Percentiles rank a stretch among this genome's conserved stretches.
phyloP scores from a whole-genome alignment of 805 yeast genomes.

The Cyberlindnera lachancei region DNA sequence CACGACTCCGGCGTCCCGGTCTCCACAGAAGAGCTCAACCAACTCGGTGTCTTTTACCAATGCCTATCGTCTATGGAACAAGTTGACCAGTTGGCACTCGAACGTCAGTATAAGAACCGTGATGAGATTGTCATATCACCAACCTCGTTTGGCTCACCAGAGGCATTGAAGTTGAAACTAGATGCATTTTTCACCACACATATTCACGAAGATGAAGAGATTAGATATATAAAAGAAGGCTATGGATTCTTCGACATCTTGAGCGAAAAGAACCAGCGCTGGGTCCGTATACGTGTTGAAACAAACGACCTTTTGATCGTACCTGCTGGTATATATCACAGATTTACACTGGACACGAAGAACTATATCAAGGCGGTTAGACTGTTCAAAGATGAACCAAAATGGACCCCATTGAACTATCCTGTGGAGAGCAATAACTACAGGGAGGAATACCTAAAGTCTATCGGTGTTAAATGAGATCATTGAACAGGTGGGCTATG shows the following conservation, averaged over 20 bases:
- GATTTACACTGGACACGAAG: slow-evolving; percentile 68
- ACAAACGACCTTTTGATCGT: slow-evolving; percentile 60
- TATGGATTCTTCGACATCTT: slow-evolving; percentile 90
- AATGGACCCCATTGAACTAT: slow-evolving; percentile 84
- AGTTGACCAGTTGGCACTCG: slow-evolving; percentile 59
- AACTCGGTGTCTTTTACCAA: slow-evolving; percentile 64
- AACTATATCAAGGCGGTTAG: slow-evolving; percentile 72
- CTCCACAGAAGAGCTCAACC: slow-evolving; percentile 37
- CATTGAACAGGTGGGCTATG: too few relatives aligned
- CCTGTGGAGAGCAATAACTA: slow-evolving; percentile 44
- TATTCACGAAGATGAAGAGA: slow-evolving; percentile 95
- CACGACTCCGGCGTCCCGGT: slow-evolving; percentile 68
- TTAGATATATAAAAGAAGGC: slow-evolving; percentile 83
- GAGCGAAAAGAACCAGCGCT: slow-evolving; percentile 41
- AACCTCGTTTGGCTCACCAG: slow-evolving; percentile 55
- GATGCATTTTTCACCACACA: slow-evolving; percentile 74
- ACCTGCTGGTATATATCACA: slow-evolving; percentile 92
- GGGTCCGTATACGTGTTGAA: slow-evolving; percentile 70
- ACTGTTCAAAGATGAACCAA: slow-evolving; percentile 89
- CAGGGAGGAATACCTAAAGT: slow-evolving; percentile 39
- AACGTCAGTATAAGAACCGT: slow-evolving; percentile 72
- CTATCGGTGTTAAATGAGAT: slow-evolving; percentile 16
- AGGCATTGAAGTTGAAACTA: slow-evolving; percentile 58
- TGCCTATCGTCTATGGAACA: slow-evolving; percentile 39
- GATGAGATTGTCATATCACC: slow-evolving; percentile 61